phyloP scores from a whole-genome alignment of 2,329 filamentous ascomycete genomes.

The Bisporella sp. region DNA sequence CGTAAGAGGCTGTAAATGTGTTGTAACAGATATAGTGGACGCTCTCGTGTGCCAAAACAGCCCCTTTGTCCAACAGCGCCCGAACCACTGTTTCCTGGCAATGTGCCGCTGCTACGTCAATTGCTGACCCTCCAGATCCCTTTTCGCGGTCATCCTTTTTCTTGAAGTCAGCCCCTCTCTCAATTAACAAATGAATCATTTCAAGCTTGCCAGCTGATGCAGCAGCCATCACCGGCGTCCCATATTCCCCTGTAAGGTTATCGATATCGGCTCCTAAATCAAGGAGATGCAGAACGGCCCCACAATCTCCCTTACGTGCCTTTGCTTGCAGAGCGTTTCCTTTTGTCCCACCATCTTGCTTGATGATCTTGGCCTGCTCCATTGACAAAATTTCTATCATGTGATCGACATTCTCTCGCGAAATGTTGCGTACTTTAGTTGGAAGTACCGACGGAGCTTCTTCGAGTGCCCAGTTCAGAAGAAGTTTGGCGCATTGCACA shows the following conservation, averaged over 20 bases:
- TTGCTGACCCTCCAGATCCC: too few species aligned
- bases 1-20: too few species aligned
- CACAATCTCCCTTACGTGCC: not conserved
- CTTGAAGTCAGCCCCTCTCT: not conserved
- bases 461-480: too few species aligned
- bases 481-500: too few species aligned
- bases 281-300: not conserved
- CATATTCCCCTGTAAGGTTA: not conserved
- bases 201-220: not conserved
- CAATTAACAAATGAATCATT: not conserved
- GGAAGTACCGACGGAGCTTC: not conserved
- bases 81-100: too few species aligned
- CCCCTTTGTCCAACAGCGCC: not conserved
- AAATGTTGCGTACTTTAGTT: not conserved
- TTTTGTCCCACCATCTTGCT: not conserved
- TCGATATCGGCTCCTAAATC: not conserved
- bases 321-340: not conserved
- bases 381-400: not conserved
- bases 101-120: too few species aligned
- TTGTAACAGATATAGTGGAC: too few species aligned
- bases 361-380: not conserved
- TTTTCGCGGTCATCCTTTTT: not conserved
- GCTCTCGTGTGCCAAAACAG: too few species aligned
- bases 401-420: not conserved
- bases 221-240: not conserved